Percentiles rank a stretch among this genome's conserved stretches.
Conservation (phyloP, 331 rosid species). For the Acacia concinna region DNA sequence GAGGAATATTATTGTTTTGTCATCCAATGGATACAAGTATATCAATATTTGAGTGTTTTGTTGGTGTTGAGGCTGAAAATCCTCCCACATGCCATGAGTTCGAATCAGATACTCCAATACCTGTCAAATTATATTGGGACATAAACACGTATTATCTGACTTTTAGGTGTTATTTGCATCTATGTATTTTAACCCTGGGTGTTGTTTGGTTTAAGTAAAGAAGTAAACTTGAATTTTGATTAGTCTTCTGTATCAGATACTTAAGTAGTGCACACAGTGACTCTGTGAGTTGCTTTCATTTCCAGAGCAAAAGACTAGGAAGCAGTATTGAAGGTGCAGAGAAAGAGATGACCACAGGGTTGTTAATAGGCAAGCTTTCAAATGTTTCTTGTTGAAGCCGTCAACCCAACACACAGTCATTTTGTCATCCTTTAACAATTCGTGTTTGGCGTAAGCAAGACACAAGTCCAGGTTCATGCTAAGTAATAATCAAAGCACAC, state of each 20-base stretch:
- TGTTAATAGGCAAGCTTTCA: constrained; percentile 43
- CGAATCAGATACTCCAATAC: no score
- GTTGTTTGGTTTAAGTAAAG: constrained; percentile 1
- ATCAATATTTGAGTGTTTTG: no score
- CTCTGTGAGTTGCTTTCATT: constrained; percentile 30
- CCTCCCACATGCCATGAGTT: no score
- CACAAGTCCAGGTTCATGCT: constrained; percentile 10
- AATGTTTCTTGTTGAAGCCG: constrained; percentile 52
- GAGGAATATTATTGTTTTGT: background rate
- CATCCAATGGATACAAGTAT: background rate
- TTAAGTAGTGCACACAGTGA: background rate
- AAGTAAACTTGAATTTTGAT: background rate
- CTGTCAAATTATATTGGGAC: background rate
- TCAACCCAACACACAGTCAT: constrained; percentile 39
- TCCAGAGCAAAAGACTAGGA: background rate
- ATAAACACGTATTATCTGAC: background rate
- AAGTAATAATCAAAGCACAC: constrained; percentile 13
- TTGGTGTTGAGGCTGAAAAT: no score
- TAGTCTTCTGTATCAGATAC: background rate
- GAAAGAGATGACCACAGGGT: constrained; percentile 25
- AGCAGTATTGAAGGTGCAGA: constrained; percentile 22
- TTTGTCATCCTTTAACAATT: constrained; percentile 36
- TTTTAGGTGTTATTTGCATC: background rate
- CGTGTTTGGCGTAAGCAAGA: constrained; percentile 22
- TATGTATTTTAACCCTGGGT: background rate